Evolutionary conservation across 768 basidiomycete species (phyloP).

Genomic region (Dioszegia hungarica): DNA sequence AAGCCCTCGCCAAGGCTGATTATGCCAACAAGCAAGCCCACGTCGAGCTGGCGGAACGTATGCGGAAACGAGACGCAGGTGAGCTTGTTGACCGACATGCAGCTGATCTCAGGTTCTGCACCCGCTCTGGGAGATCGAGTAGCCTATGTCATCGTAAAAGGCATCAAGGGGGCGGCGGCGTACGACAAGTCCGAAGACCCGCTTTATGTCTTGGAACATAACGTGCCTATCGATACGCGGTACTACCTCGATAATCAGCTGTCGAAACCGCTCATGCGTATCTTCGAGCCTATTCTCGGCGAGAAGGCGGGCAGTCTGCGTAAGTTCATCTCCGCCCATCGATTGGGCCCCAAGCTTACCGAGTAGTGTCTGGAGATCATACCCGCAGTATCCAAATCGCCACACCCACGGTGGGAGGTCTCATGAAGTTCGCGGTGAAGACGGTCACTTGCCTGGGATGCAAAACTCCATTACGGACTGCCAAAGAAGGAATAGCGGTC

Average conservation of each 20-base stretch:
- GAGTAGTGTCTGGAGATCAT: slow-evolving; percentile 86
- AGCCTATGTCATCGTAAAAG: slow-evolving; percentile 97
- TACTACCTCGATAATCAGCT: slow-evolving; percentile 98
- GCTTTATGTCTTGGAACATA: slow-evolving; percentile 93
- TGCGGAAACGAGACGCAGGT: slow-evolving; percentile 94
- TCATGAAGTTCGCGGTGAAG: slow-evolving; percentile 99
- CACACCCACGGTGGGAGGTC: slow-evolving; percentile 88
- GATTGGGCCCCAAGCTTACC: too few species aligned
- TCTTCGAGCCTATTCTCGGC: slow-evolving; percentile 95
- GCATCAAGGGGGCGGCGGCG: slow-evolving; percentile 91
- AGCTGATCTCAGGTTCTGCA: slow-evolving; percentile 65
- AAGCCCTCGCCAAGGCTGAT: slow-evolving; percentile 87
- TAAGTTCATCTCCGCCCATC: slow-evolving; percentile 50
- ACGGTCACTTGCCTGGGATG: slow-evolving; percentile 92
- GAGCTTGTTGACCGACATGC: slow-evolving; percentile 13
- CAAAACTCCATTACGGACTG: slow-evolving; percentile 75
- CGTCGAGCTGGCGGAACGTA: slow-evolving; percentile 87
- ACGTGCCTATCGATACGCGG: slow-evolving; percentile 93
- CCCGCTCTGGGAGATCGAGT: slow-evolving; percentile 97
- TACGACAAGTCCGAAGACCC: slow-evolving; percentile 99
- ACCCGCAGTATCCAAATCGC: slow-evolving; percentile 93
- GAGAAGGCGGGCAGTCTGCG: slow-evolving; percentile 80
- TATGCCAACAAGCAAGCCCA: slow-evolving; percentile 95
- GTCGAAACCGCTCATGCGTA: slow-evolving; percentile 91
- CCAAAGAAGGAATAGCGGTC: slow-evolving; percentile 69